Base-by-base conservation (phyloP, 1,284 basidiomycete species). In the Somion occarium region DNA sequence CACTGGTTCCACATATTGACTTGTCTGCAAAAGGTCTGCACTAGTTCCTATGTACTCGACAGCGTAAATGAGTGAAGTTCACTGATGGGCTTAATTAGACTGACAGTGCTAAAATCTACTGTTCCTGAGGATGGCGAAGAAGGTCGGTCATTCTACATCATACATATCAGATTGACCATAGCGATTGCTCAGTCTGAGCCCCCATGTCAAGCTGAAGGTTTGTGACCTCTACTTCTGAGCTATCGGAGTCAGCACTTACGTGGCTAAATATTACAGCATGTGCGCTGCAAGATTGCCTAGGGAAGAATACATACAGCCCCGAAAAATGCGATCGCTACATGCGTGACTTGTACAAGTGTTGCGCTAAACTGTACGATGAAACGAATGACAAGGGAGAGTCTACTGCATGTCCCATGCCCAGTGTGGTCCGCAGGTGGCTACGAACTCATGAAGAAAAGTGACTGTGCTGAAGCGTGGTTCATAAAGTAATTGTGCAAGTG, bases 281-380 rank as follows among this genome's bases (percentile, higher is more conserved):
- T 61, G 61, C 70, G 18, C 68, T 88, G 3, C 85, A 88, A 49
- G 50, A 68, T 0, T 88, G 86, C 61, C 68, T 88, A 19, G 73
- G 74, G 53, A 81, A 75, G 57, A 77, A 87, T 64, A 85, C 79
- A 0, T 88, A 85, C 58, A 58, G 58, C 1, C 85, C 82, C 0
- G 81, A 85, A 18, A 80, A 75, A 56, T 88, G 85, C 60, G 70
- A 82, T 38, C 59, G 65, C 2, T 64, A 75, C 12, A 60, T 88
- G 24, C 68, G 75, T 42, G 71, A 68, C 27, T 67, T 86, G 18
- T 85, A 86, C 58, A 61, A 69, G 53, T 85, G 83, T 59, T 86
- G 83, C 58, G 70, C 76, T 42, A 52, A 62, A 30, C 77, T 87
- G 73, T 83, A 86, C 62, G 65, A 74, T 2, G 51, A 62, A 41